phyloP scores from a whole-genome alignment of 1,139 yeast species.

The Keqinozyma sinolaborantium region DNA sequence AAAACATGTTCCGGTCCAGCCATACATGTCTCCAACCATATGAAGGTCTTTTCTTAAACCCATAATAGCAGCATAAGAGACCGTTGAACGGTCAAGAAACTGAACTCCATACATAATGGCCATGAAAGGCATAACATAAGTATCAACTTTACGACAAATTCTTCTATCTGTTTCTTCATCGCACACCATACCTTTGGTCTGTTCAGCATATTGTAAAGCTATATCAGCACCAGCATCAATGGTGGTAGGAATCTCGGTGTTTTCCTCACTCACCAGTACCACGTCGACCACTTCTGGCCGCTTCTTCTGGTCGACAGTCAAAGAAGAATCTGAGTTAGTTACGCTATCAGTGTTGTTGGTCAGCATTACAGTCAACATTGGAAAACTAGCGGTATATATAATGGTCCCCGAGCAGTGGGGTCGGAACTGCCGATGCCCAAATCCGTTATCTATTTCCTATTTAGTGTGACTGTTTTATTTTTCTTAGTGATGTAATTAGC shows the following conservation, averaged over 20 bases:
- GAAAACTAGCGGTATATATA: too few species aligned
- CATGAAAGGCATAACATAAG: conserved; percentile 13
- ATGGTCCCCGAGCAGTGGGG: too few species aligned
- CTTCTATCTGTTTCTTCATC: conserved; percentile 10
- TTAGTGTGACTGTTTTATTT: too few species aligned
- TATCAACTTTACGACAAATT: conserved; percentile 16
- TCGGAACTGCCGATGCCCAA: too few species aligned
- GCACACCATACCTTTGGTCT: conserved; percentile 6
- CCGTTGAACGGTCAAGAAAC: conserved; percentile 45
- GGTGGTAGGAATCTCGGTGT: conserved; percentile 15
- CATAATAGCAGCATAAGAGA: conserved; percentile 31
- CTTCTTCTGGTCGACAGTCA: too few species aligned
- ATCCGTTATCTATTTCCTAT: too few species aligned
- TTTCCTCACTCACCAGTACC: conserved; percentile 1
- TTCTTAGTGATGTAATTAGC: too few species aligned
- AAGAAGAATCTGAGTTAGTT: too few species aligned
- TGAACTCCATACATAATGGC: conserved; percentile 17
- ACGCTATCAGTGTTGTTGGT: too few species aligned
- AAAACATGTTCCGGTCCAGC: conserved; percentile 59
- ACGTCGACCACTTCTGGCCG: too few species aligned
- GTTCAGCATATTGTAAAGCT: conserved; percentile 21
- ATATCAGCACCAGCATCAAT: conserved; percentile 33
- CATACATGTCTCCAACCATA: conserved; percentile 18
- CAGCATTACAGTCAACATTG: too few species aligned
- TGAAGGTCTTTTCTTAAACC: conserved; percentile 18